phyloP scores from a whole-genome alignment of 495 filamentous ascomycete species.

The Aspergillus leporis region DNA sequence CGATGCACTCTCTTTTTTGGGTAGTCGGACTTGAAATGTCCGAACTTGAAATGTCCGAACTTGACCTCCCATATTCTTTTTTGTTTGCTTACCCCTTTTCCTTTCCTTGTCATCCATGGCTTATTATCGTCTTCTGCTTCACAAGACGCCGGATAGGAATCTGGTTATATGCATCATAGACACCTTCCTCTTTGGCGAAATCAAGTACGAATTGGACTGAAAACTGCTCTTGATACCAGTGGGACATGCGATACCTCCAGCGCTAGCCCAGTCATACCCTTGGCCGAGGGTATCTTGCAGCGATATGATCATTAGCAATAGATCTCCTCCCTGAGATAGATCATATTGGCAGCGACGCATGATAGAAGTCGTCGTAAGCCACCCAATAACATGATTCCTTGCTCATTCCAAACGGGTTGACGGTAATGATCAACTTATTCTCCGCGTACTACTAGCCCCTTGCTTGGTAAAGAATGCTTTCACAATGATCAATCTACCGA shows the following conservation, averaged over 20 bases:
- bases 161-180: too few species aligned
- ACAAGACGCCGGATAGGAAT: too few species aligned
- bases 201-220: too few species aligned
- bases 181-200: too few species aligned
- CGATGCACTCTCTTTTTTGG: conserved; percentile 44
- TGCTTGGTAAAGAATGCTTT: neutral
- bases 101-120: neutral
- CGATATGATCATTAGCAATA: neutral
- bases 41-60: too few species aligned
- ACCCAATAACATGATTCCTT: neutral
- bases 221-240: too few species aligned
- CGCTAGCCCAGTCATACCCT: neutral
- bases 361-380: neutral
- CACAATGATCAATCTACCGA: neutral
- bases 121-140: neutral
- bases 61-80: neutral
- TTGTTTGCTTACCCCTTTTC: neutral
- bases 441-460: neutral
- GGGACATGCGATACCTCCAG: too few species aligned
- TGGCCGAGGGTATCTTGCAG: neutral
- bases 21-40: too few species aligned
- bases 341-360: neutral
- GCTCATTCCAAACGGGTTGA: neutral
- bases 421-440: neutral
- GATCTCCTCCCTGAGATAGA: neutral